A percentile compares a stretch with the other conserved stretches of the same genome.
Evolutionary conservation across 2,329 filamentous ascomycete genomes (phyloP).

Genomic region (Ceratocystiopsis sp.): DNA sequence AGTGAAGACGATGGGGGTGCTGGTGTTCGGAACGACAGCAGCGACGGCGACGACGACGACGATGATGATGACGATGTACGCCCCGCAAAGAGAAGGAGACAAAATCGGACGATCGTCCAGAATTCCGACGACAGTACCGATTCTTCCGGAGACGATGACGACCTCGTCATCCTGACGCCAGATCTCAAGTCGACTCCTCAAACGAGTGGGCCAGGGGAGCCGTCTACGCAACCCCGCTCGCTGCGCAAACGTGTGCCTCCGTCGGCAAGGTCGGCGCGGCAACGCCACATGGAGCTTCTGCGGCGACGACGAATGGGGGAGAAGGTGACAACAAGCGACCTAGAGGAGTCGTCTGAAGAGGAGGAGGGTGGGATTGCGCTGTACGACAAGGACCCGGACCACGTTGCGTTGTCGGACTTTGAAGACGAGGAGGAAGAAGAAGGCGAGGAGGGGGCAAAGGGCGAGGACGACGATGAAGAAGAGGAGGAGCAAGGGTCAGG

Average conservation of each 20-base stretch:
- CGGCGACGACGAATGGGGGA: constrained; percentile 15
- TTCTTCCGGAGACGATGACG: not conserved
- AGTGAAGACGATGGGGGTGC: not conserved
- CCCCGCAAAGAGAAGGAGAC: constrained; percentile 3
- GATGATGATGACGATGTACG: constrained; percentile 3
- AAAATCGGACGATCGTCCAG: not conserved
- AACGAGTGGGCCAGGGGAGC: no score
- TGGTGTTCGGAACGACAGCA: not conserved
- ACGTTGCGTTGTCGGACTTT: constrained; percentile 15
- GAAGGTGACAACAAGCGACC: constrained; percentile 11
- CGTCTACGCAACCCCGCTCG: not conserved
- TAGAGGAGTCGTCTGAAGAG: constrained; percentile 1
- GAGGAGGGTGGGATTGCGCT: constrained; percentile 9
- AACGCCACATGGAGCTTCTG: constrained; percentile 15
- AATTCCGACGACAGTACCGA: no score
- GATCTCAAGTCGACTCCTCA: not conserved
- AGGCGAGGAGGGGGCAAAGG: not conserved
- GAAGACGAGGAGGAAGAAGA: constrained; percentile 17
- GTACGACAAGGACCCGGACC: constrained; percentile 17
- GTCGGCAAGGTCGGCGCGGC: constrained; percentile 6
- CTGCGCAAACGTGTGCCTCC: not conserved
- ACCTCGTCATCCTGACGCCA: not conserved
- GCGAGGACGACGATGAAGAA: not conserved
- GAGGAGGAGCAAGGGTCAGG: not conserved
- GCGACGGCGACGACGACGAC: not conserved